A percentile compares a stretch with the other conserved stretches of the same genome.
Evolutionary conservation across 2,329 filamentous ascomycete species (phyloP).

Genomic region (Colletotrichum salicis): DNA sequence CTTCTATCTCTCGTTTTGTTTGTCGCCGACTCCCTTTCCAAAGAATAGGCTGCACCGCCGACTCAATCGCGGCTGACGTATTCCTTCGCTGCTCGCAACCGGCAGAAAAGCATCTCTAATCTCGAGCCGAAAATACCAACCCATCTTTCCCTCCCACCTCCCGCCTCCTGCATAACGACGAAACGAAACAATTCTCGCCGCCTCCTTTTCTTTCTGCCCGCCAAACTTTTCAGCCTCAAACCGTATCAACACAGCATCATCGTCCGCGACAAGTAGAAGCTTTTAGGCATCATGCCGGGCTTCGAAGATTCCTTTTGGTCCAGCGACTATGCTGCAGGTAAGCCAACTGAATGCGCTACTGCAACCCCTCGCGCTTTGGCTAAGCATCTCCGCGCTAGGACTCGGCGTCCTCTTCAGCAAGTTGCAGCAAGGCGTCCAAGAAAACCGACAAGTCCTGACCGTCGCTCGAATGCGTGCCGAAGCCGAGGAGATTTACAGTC

Average conservation of each 20-base stretch:
- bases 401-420: conserved; percentile 95
- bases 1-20: conserved; percentile 22
- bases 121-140: conserved; percentile 18
- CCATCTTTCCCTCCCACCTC: conserved; percentile 16
- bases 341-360: conserved; percentile 41
- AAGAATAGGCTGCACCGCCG: not conserved
- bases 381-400: conserved; percentile 56
- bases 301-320: conserved; percentile 99
- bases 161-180: conserved; percentile 31
- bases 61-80: conserved; percentile 28
- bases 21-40: conserved; percentile 6
- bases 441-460: conserved; percentile 93
- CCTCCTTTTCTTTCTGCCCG: conserved; percentile 22
- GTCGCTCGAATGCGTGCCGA: conserved; percentile 95
- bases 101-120: conserved; percentile 20
- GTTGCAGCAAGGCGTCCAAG: conserved; percentile 93
- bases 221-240: not conserved
- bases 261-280: conserved; percentile 15
- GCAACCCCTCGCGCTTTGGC: not conserved
- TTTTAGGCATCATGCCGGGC: conserved; percentile 73
- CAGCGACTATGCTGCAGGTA: conserved; percentile 93
- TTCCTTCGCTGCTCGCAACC: conserved; percentile 30
- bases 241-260: conserved; percentile 13
- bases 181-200: conserved; percentile 33
- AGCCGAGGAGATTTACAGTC: conserved; percentile 90